A percentile compares a stretch with the other conserved stretches of the same genome.
Conservation (phyloP, 495 filamentous ascomycete species). For the Clohesyomyces aquaticus region DNA sequence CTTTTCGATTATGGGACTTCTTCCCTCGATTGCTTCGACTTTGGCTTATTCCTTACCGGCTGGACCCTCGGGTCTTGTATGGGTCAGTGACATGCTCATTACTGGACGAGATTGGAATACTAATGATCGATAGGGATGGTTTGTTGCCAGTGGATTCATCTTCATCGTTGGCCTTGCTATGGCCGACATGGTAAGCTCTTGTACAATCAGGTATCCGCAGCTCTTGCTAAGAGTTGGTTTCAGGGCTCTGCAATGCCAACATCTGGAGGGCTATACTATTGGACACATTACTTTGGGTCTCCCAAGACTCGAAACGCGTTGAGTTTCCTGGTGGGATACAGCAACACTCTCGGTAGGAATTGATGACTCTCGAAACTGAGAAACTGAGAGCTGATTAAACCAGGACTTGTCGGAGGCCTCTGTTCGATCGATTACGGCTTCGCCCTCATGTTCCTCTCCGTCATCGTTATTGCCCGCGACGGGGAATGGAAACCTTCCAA, state of each 20-base stretch:
- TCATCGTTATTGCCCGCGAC: slow-evolving; percentile 65
- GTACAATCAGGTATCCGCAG: not conserved
- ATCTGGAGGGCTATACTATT: slow-evolving; percentile 69
- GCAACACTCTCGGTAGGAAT: slow-evolving; percentile 62
- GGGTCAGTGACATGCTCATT: slow-evolving; percentile 49
- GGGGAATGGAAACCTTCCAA: slow-evolving; percentile 65
- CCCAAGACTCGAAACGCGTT: slow-evolving; percentile 64
- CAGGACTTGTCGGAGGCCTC: slow-evolving; percentile 61
- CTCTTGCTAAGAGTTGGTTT: not conserved
- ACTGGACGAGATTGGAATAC: not conserved
- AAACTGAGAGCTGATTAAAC: not conserved
- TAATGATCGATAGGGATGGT: slow-evolving; percentile 56
- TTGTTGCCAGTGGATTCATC: slow-evolving; percentile 63
- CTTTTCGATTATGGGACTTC: slow-evolving; percentile 72
- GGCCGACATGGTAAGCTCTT: slow-evolving; percentile 64
- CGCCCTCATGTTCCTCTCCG: slow-evolving; percentile 48
- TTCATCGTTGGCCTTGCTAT: slow-evolving; percentile 70
- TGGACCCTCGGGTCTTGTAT: slow-evolving; percentile 71
- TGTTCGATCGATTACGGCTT: slow-evolving; percentile 52
- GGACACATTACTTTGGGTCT: slow-evolving; percentile 70
- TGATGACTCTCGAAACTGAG: not conserved
- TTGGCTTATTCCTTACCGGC: slow-evolving; percentile 68
- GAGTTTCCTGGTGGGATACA: slow-evolving; percentile 72
- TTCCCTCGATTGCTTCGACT: slow-evolving; percentile 71
- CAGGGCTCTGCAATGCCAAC: slow-evolving; percentile 63